Conservation (phyloP, 1,139 yeast species). For the Sugiyamaella sp. region DNA sequence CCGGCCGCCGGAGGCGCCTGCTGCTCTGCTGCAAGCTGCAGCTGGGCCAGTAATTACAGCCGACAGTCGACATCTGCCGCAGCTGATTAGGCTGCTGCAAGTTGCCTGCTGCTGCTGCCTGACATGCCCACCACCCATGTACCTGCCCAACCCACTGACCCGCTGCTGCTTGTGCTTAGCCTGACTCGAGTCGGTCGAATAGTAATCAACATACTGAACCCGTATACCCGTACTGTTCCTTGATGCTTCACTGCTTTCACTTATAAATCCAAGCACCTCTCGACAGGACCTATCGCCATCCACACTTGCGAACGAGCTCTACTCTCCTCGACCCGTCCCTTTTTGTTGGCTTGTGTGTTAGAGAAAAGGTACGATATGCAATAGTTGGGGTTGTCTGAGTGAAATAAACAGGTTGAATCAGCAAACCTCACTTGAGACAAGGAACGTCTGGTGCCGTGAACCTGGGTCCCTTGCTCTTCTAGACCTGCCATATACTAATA, state of each 20-base stretch:
- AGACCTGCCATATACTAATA: too few species aligned
- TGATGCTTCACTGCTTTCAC: constrained; percentile 1
- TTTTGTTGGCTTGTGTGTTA: not conserved
- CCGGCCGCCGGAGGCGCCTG: constrained; percentile 1
- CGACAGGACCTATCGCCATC: not conserved
- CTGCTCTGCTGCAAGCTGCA: not conserved
- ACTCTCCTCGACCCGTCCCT: not conserved
- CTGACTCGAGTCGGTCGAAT: not conserved
- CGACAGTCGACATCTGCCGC: not conserved
- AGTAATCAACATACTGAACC: not conserved
- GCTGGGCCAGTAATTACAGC: not conserved
- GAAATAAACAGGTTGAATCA: not conserved
- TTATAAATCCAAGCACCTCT: not conserved
- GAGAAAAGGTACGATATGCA: constrained; percentile 1
- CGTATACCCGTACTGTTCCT: not conserved
- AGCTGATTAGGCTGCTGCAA: not conserved
- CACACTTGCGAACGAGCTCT: not conserved
- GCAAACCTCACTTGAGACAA: not conserved
- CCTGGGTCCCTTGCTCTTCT: too few species aligned
- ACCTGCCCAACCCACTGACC: not conserved
- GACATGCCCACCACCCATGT: not conserved
- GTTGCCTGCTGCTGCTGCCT: not conserved
- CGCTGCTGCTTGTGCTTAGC: not conserved
- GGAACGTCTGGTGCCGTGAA: not conserved
- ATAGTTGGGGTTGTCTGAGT: not conserved